Conservation (phyloP, 208 protist species). For the Leishmania braziliensis region DNA sequence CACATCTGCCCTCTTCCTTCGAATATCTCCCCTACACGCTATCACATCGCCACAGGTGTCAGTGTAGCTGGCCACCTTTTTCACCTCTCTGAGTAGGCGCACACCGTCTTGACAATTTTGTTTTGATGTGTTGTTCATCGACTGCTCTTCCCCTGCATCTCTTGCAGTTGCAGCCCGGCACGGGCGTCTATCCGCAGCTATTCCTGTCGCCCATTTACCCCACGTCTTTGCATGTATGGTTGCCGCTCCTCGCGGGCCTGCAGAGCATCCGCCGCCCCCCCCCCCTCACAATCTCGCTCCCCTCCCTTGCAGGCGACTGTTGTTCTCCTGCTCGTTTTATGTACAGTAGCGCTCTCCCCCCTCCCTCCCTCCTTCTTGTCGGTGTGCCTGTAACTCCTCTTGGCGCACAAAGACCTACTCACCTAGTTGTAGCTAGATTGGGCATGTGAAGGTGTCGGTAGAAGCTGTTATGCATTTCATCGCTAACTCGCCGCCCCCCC, state of each 20-base stretch:
- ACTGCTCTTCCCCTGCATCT: neutral
- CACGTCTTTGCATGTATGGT: slow-evolving; percentile 4
- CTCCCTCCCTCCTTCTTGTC: neutral
- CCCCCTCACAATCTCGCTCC: neutral
- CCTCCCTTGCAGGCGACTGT: neutral
- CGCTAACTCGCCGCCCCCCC: neutral
- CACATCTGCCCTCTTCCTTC: neutral
- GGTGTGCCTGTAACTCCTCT: neutral
- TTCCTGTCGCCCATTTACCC: neutral
- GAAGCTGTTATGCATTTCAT: neutral
- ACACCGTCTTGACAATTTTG: neutral
- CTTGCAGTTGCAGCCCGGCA: neutral
- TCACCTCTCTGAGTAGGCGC: neutral
- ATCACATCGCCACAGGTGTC: neutral
- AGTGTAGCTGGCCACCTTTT: too few relatives aligned
- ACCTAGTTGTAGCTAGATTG: neutral
- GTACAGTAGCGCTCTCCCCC: neutral
- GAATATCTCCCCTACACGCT: neutral
- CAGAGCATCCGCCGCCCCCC: neutral
- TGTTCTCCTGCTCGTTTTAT: neutral
- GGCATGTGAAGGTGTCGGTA: neutral
- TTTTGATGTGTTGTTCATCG: neutral
- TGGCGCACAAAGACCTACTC: neutral
- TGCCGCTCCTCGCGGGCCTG: neutral
- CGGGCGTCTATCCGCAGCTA: neutral